Conservation (phyloP, 257 asterid species). For the Solanum lycopersicoides region DNA sequence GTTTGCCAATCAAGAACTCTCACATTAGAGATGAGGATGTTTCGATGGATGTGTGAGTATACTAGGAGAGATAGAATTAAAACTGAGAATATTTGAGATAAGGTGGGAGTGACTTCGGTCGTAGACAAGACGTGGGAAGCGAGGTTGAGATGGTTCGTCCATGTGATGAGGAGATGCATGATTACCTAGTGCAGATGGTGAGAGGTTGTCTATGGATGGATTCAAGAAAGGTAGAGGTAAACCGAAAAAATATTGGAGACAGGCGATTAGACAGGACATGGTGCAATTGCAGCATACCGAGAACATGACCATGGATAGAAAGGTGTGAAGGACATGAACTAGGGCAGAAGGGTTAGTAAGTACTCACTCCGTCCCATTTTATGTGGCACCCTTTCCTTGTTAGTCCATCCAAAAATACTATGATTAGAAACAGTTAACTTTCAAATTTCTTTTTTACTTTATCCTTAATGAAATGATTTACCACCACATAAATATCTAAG, state of each 20-base stretch:
- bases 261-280: neutral
- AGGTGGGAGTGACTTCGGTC: neutral
- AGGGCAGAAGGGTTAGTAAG: neutral
- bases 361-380: neutral
- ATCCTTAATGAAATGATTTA: too few species aligned
- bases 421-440: too few species aligned
- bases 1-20: neutral
- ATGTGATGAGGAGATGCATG: neutral
- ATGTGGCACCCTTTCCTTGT: too few species aligned
- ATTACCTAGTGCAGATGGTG: neutral
- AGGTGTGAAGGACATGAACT: neutral
- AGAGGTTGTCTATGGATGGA: neutral
- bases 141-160: neutral
- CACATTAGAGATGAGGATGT: neutral
- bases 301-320: neutral
- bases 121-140: neutral
- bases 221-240: neutral
- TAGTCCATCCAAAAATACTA: too few species aligned
- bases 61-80: neutral
- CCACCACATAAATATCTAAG: too few species aligned
- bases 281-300: neutral
- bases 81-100: neutral
- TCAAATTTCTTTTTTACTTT: too few species aligned
- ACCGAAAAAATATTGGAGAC: neutral
- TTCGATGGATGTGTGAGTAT: neutral